Percentiles rank a stretch among this genome's conserved stretches.
Evolutionary conservation across 2,329 filamentous ascomycete genomes (phyloP).

Genomic region (Teratosphaeria pseudoeucalypti): DNA sequence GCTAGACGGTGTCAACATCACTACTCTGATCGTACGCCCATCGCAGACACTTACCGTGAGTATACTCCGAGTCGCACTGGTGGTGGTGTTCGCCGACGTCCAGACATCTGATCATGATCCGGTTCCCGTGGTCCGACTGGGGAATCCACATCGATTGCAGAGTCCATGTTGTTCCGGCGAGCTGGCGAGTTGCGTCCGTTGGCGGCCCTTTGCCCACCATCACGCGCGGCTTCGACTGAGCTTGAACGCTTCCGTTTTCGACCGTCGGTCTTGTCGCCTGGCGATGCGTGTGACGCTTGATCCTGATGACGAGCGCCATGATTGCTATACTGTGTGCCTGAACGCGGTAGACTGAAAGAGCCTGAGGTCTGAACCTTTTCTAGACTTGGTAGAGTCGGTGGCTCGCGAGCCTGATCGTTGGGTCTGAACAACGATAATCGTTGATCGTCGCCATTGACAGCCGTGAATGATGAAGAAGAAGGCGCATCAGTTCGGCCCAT

Average conservation of each 20-base stretch:
- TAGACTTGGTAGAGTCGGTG: not conserved
- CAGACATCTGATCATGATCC: not conserved
- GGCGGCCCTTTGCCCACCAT: not conserved
- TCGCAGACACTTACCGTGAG: conserved; percentile 1
- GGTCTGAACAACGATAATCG: conserved; percentile 9
- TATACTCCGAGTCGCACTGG: not conserved
- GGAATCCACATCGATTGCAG: conserved; percentile 9
- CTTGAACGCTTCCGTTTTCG: conserved; percentile 18
- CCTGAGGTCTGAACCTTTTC: not conserved
- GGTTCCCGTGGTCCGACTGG: not conserved
- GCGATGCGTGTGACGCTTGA: not conserved
- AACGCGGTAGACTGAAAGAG: not conserved
- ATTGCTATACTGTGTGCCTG: not conserved
- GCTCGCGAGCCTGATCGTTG: conserved; percentile 1
- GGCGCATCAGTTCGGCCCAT: conserved; percentile 11
- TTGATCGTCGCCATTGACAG: conserved; percentile 21
- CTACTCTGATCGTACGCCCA: not conserved
- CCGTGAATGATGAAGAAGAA: conserved; percentile 20
- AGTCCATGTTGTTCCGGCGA: conserved; percentile 11
- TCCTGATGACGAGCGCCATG: not conserved
- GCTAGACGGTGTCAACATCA: conserved; percentile 3
- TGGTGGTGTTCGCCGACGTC: not conserved
- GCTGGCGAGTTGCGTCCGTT: conserved; percentile 10
- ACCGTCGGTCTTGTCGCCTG: not conserved
- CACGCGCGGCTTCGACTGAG: conserved; percentile 4